Percentiles rank a stretch among this genome's conserved stretches.
Conservation (phyloP, 2,329 filamentous ascomycete species). For the Diaporthe humulicola region DNA sequence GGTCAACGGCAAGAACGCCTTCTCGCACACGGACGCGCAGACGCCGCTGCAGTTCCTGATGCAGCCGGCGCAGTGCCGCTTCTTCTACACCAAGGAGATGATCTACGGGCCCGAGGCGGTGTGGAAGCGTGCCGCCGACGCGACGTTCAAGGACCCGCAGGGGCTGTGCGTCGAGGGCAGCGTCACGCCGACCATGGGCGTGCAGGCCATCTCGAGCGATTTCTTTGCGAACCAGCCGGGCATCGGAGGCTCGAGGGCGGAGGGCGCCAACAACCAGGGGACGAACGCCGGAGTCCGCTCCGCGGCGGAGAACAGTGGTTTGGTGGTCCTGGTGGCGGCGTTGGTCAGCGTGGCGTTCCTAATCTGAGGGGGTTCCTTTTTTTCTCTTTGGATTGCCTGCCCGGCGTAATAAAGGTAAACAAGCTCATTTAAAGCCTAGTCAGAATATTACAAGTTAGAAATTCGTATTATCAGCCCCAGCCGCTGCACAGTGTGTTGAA, state of each 20-base stretch:
- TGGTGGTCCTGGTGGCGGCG: conserved; percentile 15
- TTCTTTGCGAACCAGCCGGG: conserved; percentile 16
- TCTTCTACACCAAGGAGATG: conserved; percentile 61
- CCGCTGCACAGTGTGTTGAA: background rate
- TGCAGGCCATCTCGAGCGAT: conserved; percentile 26
- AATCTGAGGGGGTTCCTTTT: background rate
- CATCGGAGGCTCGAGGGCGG: conserved; percentile 14
- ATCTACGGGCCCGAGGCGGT: conserved; percentile 53
- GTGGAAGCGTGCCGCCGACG: conserved; percentile 56
- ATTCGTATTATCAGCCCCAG: background rate
- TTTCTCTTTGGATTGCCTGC: background rate
- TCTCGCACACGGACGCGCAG: conserved; percentile 47
- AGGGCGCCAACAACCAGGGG: background rate
- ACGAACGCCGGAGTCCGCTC: conserved; percentile 13
- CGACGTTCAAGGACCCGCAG: conserved; percentile 51
- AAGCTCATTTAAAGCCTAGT: background rate
- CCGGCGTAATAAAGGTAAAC: background rate
- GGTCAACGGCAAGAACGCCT: conserved; percentile 54
- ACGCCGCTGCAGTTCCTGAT: conserved; percentile 61
- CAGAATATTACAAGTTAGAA: background rate
- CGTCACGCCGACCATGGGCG: conserved; percentile 42
- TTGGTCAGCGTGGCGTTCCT: conserved; percentile 27
- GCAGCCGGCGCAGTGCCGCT: conserved; percentile 60
- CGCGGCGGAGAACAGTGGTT: conserved; percentile 6
- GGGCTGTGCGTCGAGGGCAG: conserved; percentile 51